Percentiles rank a stretch among this genome's conserved stretches.
Conservation (phyloP, 257 asterid species). For the Misopates orontium region DNA sequence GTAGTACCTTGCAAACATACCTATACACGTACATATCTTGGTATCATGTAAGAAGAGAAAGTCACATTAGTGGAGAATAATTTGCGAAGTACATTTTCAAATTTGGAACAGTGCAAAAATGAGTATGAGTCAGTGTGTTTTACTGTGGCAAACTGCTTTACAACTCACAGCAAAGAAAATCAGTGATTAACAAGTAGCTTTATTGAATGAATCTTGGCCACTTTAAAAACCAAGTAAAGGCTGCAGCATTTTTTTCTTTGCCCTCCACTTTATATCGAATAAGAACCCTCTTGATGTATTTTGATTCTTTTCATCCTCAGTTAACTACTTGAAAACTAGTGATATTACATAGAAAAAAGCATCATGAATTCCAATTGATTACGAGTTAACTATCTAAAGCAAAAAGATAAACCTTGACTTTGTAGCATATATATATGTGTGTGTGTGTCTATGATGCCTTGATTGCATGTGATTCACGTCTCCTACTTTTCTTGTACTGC, state of each 20-base stretch:
- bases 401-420: conserved; percentile 36
- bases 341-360: neutral
- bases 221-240: conserved; percentile 34
- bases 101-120: conserved; percentile 16
- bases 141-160: conserved; percentile 23
- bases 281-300: conserved; percentile 31
- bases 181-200: neutral
- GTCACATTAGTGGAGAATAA: conserved; percentile 24
- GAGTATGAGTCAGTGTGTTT: neutral
- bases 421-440: conserved; percentile 16
- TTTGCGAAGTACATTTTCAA: conserved; percentile 18
- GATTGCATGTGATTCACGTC: conserved; percentile 22
- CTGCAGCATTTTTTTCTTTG: conserved; percentile 27
- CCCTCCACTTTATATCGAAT: conserved; percentile 43
- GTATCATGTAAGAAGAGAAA: no score
- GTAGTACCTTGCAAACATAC: no score
- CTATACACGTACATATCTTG: no score
- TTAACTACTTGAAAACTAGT: conserved; percentile 3
- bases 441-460: conserved; percentile 19
- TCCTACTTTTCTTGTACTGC: neutral
- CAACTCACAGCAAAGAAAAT: conserved; percentile 28
- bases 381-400: conserved; percentile 26
- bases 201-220: conserved; percentile 28
- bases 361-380: neutral
- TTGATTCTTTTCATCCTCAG: conserved; percentile 30